Evolutionary conservation across 2,329 filamentous ascomycete species (phyloP), one percentile per base, ranked within the genome.

Genomic region (Aureobasidium vineae): DNA sequence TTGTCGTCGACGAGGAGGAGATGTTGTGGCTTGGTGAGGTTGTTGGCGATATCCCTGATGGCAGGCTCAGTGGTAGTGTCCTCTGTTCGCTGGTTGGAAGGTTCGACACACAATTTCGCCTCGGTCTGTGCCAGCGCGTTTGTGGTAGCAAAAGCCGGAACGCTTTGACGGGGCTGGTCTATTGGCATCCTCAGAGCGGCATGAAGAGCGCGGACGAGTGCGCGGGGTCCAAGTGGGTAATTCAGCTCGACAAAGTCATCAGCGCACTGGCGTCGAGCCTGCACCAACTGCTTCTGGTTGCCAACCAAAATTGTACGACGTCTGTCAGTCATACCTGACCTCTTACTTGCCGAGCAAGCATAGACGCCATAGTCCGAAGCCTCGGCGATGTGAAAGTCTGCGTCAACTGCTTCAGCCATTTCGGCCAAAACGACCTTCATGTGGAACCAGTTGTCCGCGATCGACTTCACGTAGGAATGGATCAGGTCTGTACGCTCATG

Each of bases 1-100:
- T 66, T 66, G 53, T 66, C 63, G 33, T 66, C 63, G 21, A 66
- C 63, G 28, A 53, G 49, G 5, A 63, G 60, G 7, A 63, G 36
- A 19, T 63, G 60, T n/a, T n/a, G n/a, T n/a, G n/a, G n/a, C n/a
- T n/a, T n/a, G n/a, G n/a, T n/a, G n/a, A n/a, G n/a, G n/a, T n/a
- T n/a, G n/a, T n/a, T n/a, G n/a, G n/a, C n/a, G n/a, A n/a, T n/a
- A n/a, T n/a, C n/a, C n/a, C n/a, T n/a, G n/a, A n/a, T n/a, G n/a
- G n/a, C n/a, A n/a, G n/a, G n/a, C n/a, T n/a, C n/a, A n/a, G n/a
- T n/a, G n/a, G n/a, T n/a, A n/a, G n/a, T n/a, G n/a, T n/a, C n/a
- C n/a, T n/a, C n/a, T n/a, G n/a, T n/a, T n/a, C n/a, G n/a, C n/a
- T n/a, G n/a, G n/a, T n/a, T n/a, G n/a, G n/a, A n/a, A n/a, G n/a